Evolutionary conservation across 257 asterid genomes (phyloP).

Genomic region (Haberlea rhodopensis): DNA sequence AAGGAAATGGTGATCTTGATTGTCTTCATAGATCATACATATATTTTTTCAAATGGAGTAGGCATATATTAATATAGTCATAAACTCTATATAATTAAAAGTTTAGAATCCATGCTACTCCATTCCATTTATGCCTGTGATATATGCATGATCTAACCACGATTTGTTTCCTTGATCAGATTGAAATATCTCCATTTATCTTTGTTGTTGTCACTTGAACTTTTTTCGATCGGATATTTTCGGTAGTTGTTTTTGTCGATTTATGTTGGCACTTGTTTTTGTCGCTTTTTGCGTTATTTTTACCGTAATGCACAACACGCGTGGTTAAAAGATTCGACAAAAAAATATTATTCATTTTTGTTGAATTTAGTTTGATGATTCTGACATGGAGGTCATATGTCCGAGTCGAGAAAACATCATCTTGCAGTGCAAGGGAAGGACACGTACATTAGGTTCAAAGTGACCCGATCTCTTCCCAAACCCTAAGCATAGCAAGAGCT

Average conservation of each 20-base stretch:
- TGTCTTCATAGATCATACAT: not conserved
- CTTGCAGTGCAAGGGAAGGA: too few relatives aligned
- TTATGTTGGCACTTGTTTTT: not conserved
- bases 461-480: too few relatives aligned
- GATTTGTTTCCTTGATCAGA: not conserved
- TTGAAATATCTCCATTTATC: too few relatives aligned
- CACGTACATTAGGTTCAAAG: too few relatives aligned
- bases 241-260: not conserved
- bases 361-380: too few relatives aligned
- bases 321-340: not conserved
- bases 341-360: too few relatives aligned
- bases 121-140: not conserved
- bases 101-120: not conserved
- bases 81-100: too few relatives aligned
- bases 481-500: too few relatives aligned
- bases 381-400: not conserved
- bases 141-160: too few relatives aligned
- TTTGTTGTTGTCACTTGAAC: not conserved
- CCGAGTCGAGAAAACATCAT: too few relatives aligned
- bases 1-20: not conserved
- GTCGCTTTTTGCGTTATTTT: not conserved
- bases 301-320: not conserved
- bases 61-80: too few relatives aligned
- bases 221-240: not conserved
- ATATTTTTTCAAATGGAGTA: not conserved